Conservation (phyloP, 805 yeast species). For the Lipomyces yamadae region DNA sequence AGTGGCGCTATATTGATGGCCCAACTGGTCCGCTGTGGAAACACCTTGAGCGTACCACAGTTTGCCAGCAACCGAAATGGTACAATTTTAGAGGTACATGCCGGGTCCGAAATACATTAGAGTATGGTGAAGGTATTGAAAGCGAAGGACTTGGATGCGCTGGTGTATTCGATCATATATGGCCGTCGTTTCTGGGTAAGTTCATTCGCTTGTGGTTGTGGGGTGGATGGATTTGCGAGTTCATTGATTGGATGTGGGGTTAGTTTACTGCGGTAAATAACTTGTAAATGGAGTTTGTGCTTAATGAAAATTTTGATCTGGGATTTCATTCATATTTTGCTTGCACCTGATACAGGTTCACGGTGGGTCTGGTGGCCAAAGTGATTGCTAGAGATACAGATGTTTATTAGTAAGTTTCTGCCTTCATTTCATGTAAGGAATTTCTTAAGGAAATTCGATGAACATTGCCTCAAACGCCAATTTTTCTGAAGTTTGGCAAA, state of each 20-base stretch:
- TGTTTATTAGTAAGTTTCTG: too few species aligned
- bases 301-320: background rate
- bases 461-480: too few species aligned
- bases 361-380: too few species aligned
- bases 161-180: slow-evolving; percentile 57
- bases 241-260: slow-evolving; percentile 43
- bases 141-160: slow-evolving; percentile 87
- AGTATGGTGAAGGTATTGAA: slow-evolving; percentile 87
- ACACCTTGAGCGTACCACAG: slow-evolving; percentile 66
- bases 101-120: slow-evolving; percentile 70
- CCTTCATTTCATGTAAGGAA: too few species aligned
- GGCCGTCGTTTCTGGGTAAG: slow-evolving; percentile 57
- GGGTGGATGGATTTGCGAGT: slow-evolving; percentile 45
- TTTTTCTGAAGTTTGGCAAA: too few species aligned
- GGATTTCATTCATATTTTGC: background rate
- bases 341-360: too few species aligned
- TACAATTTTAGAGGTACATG: slow-evolving; percentile 89
- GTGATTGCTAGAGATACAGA: too few species aligned
- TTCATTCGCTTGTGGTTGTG: slow-evolving; percentile 46
- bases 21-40: slow-evolving; percentile 89
- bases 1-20: slow-evolving; percentile 89
- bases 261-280: slow-evolving; percentile 3
- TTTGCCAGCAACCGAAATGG: slow-evolving; percentile 89
- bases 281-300: slow-evolving; percentile 1
- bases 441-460: too few species aligned